phyloP scores from a whole-genome alignment of 169 alveolate species.

The Condylostoma magnum region DNA sequence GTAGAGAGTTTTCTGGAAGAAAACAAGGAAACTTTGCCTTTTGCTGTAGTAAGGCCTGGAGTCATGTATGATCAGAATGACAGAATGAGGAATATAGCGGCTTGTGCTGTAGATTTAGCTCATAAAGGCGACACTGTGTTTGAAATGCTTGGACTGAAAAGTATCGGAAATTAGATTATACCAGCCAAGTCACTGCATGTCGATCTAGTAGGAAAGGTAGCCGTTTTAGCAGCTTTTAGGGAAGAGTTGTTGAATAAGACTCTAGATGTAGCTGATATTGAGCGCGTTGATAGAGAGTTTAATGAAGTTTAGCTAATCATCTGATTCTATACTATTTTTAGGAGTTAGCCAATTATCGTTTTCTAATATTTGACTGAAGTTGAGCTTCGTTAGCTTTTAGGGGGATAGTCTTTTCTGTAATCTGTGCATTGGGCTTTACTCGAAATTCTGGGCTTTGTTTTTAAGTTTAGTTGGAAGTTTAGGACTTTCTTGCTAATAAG shows the following conservation, averaged over 20 bases:
- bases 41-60: conserved; percentile 19
- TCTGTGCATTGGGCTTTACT: no score
- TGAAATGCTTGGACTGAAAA: neutral
- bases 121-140: neutral
- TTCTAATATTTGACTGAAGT: no score
- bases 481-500: no score
- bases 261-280: conserved; percentile 19
- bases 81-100: neutral
- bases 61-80: neutral
- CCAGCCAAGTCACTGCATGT: conserved; percentile 13
- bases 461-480: no score
- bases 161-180: neutral
- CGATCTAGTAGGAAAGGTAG: conserved; percentile 15
- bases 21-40: neutral
- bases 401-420: no score
- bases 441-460: no score
- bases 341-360: no score
- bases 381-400: no score
- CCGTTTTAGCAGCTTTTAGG: neutral
- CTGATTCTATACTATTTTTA: no score
- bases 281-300: neutral
- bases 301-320: no score
- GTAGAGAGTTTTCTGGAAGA: neutral
- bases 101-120: neutral
- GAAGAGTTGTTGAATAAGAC: neutral